Base-by-base conservation (phyloP, 495 filamentous ascomycete genomes). In the Neurospora africana region DNA sequence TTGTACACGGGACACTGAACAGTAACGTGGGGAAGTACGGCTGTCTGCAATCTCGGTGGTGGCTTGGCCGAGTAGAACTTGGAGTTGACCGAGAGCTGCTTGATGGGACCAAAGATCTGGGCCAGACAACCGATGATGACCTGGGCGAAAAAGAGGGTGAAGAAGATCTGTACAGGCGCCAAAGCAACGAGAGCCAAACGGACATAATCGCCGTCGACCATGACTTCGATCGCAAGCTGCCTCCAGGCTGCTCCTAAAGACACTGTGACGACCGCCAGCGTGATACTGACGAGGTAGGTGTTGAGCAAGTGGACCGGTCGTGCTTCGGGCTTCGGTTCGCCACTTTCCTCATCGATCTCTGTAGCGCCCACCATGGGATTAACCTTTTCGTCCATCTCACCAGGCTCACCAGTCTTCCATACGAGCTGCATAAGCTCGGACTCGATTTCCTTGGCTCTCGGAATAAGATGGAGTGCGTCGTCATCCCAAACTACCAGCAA, bases 401-500 rank as follows among this genome's bases (percentile, higher is more conserved):
- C 86, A 0, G 78, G 80, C 2, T 82, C 77, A 13, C 82, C 84
- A 7, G 83, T 82, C 82, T 88, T 86, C 89, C 91, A 92, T 19
- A 92, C 89, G 40, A 93, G 80, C 70, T 91, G 85, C 88, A 92
- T 92, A 36, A 93, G 82, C 77, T 92, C 90, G 30, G 85, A 85
- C 80, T 92, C 90, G 76, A 93, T 93, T 19, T 82, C 83, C 77
- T 88, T 87, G 13, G 91, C 91, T 69, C 91, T 82, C 69, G 84
- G 74, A 19, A 92, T 86, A 35, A 93, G 81, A 73, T 92, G 88
- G 44, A 89, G 81, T 1, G 91, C 86, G 68, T 93, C 91, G 72
- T 93, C 91, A 69, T 93, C 91, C 91, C 91, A 93, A 6, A 93
- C 91, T 0, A 93, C 84, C 3, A 93, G 79, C 21, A 93, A 77